Conservation (phyloP, 78 protist genomes). For the Dictyostelium firmibasis region DNA sequence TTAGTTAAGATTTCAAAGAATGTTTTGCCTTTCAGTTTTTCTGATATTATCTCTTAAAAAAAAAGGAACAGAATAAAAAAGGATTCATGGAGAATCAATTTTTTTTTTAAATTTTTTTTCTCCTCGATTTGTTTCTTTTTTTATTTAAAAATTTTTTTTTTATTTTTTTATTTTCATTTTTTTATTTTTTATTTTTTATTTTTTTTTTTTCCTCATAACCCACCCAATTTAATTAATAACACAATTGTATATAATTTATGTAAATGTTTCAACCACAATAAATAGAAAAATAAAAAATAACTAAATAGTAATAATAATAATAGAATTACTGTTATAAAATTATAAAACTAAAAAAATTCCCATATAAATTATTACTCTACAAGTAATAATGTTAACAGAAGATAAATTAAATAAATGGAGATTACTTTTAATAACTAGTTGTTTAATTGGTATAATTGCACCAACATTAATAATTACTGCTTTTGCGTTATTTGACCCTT, state of each 20-base stretch:
- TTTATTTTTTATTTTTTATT: too few species aligned
- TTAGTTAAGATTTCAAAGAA: background rate
- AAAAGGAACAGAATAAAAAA: background rate
- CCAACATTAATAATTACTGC: constrained; percentile 66
- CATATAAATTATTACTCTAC: background rate
- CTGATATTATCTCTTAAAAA: background rate
- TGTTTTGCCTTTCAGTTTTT: background rate
- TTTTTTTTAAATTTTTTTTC: background rate
- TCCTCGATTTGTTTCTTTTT: too few species aligned
- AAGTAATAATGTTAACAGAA: background rate
- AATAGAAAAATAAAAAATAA: too few species aligned
- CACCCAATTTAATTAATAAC: too few species aligned
- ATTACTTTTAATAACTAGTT: constrained; percentile 24
- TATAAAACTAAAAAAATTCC: background rate
- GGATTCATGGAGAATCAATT: too few species aligned
- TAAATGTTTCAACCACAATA: too few species aligned
- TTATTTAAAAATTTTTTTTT: too few species aligned
- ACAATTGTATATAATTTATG: too few species aligned
- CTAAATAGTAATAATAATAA: too few species aligned
- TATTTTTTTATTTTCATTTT: too few species aligned
- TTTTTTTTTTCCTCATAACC: too few species aligned
- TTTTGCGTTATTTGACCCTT: constrained; percentile 60
- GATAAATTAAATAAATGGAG: constrained; percentile 60
- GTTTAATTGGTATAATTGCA: constrained; percentile 49
- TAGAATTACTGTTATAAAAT: background rate